Percentiles rank a stretch among this genome's conserved stretches.
These are phyloP conservation scores for Melocanna baccifera DNA, from an alignment of 176 grass and related monocot species.

Conservation along the genomic window DNA sequence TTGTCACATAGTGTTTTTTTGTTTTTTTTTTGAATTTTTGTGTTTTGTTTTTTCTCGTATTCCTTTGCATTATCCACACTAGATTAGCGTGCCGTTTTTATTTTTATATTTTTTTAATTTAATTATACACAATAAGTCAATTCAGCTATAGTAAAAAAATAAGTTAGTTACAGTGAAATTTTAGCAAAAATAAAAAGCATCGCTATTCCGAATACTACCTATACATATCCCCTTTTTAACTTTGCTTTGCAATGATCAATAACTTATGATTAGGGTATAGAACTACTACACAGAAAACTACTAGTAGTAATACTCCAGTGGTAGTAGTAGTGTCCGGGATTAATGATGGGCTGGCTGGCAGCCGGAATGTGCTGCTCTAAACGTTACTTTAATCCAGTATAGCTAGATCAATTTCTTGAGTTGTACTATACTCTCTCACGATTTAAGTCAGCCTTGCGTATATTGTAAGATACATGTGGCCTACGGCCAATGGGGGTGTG, in stretches of 20 bases:
- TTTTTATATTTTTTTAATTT: too few species aligned
- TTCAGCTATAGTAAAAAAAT: too few species aligned
- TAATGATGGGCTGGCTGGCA: slow-evolving; percentile 14
- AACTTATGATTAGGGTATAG: slow-evolving; percentile 24
- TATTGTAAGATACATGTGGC: slow-evolving; percentile 28
- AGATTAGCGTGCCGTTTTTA: too few species aligned
- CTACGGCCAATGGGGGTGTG: background rate
- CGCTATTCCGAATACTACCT: too few species aligned
- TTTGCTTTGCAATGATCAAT: slow-evolving; percentile 46
- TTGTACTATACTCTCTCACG: background rate
- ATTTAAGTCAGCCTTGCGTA: slow-evolving; percentile 21
- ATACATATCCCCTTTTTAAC: background rate
- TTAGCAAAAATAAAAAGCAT: too few species aligned
- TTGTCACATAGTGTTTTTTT: too few species aligned
- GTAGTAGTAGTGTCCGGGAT: background rate
- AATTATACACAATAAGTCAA: too few species aligned
- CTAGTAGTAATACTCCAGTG: background rate
- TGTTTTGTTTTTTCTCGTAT: too few species aligned
- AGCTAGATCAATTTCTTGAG: background rate
- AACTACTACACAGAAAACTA: background rate
- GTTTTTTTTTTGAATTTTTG: too few species aligned
- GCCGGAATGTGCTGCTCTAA: slow-evolving; percentile 1
- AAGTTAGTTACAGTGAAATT: too few species aligned
- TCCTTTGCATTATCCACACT: too few species aligned
- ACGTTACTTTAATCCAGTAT: slow-evolving; percentile 10